These are phyloP conservation scores for Kokia cookei DNA, from an alignment of 441 rosid genomes.

Conservation along the genomic window DNA sequence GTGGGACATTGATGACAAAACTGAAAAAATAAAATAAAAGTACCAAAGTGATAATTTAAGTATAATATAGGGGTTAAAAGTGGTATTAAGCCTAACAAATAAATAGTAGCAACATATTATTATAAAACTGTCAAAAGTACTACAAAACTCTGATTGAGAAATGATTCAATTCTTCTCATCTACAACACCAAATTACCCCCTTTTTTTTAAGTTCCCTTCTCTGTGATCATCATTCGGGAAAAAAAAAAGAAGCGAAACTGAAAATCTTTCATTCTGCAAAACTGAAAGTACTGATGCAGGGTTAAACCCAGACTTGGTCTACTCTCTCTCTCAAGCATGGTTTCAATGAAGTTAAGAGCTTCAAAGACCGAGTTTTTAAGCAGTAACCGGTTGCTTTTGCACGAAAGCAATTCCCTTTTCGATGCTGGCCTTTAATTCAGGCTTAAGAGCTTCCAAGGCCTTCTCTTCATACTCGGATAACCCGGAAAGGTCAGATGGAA, in stretches of 20 bases:
- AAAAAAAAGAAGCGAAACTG: too few species aligned
- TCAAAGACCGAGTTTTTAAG: slow-evolving; percentile 19
- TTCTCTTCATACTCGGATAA: slow-evolving; percentile 77
- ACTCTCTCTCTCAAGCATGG: slow-evolving; percentile 2
- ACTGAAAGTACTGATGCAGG: slow-evolving; percentile 6
- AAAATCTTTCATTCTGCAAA: slow-evolving; percentile 22
- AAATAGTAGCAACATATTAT: slow-evolving; percentile 20
- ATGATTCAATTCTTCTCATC: slow-evolving; percentile 10
- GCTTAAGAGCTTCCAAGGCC: slow-evolving; percentile 73
- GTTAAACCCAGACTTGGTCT: background rate
- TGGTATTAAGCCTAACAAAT: background rate
- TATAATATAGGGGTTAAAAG: too few species aligned
- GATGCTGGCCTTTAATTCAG: slow-evolving; percentile 82
- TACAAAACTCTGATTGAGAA: slow-evolving; percentile 16
- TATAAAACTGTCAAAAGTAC: slow-evolving; percentile 10
- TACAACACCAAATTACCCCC: slow-evolving; percentile 16
- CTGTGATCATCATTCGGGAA: background rate
- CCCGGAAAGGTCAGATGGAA: slow-evolving; percentile 72
- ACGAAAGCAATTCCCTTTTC: slow-evolving; percentile 81
- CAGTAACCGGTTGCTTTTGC: slow-evolving; percentile 56
- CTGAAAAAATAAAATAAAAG: background rate
- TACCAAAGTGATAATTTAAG: too few species aligned
- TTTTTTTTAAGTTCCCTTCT: background rate
- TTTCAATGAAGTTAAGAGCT: slow-evolving; percentile 12
- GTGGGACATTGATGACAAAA: too few species aligned